phyloP scores from a whole-genome alignment of 2,329 filamentous ascomycete genomes.

The Penicillium sp. region DNA sequence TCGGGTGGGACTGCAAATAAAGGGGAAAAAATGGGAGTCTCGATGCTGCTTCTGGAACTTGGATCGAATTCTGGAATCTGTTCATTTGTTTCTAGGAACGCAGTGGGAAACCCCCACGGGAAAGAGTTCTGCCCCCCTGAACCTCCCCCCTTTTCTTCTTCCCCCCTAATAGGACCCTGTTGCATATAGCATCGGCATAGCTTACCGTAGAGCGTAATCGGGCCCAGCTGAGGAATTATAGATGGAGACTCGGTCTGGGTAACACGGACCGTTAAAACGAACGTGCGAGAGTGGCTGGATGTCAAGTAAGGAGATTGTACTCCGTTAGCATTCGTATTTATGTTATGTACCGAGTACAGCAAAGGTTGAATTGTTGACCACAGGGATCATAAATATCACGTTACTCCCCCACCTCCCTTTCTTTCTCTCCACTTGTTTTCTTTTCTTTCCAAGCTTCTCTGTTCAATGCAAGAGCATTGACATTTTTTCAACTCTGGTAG shows the following conservation, averaged over 20 bases:
- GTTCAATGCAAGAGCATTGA: constrained; percentile 1
- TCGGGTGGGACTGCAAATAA: constrained; percentile 9
- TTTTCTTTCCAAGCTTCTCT: constrained; percentile 4
- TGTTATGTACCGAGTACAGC: too few relatives aligned
- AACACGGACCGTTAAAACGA: not conserved
- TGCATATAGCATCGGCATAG: not conserved
- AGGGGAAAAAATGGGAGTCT: constrained; percentile 1
- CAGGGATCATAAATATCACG: constrained; percentile 16
- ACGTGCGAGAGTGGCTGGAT: constrained; percentile 1
- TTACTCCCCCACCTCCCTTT: constrained; percentile 16
- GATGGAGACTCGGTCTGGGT: not conserved
- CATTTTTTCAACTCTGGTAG: not conserved
- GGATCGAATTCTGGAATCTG: constrained; percentile 1
- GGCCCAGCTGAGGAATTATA: not conserved
- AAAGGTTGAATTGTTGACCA: not conserved
- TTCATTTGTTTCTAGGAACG: not conserved
- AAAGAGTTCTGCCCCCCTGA: constrained; percentile 4
- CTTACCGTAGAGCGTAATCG: not conserved
- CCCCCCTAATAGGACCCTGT: not conserved
- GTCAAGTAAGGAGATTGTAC: not conserved
- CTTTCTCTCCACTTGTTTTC: constrained; percentile 6
- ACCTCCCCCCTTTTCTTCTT: constrained; percentile 1
- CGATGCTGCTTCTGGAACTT: constrained; percentile 8
- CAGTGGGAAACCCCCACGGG: constrained; percentile 1
- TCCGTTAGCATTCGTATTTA: not conserved